Base-by-base conservation (phyloP, 352 stramenopile species). In the Blastocystis sp. region DNA sequence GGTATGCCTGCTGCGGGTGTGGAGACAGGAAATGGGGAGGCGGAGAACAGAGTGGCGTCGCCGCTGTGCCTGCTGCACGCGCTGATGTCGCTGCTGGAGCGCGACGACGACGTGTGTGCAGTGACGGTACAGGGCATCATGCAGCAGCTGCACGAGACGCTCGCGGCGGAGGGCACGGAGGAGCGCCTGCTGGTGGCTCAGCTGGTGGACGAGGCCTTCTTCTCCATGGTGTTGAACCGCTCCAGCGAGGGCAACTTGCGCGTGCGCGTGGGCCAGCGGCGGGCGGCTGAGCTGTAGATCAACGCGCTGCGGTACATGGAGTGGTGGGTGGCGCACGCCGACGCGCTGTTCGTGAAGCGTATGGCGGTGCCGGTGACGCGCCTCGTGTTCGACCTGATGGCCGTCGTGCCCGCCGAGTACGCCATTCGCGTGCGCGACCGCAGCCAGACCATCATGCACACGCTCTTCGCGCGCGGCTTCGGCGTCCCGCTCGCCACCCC, bases 371-470 rank as follows among this genome's bases (percentile, higher is more conserved):
- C 28, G 3, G 24, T 76, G 1, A 17, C 54, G 9, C 66, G 66
- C 17, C 42, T 24, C n/a, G 10, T 76, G 1, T 76, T 76, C 48
- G 66, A 76, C 7, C 34, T 76, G 2, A 34, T 76, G 24, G 4
- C 14, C 6, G 24, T n/a, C 38, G 21, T 76, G 42, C 66, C 66
- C 52, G 42, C 66, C 6, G 66, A 76, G 52, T 76, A 57, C 40
- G 66, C 52, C 48, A 40, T 59, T 21, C 4, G 19, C 38, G 38
- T 76, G 19, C 19, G 4, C 1, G n/a, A 60, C 1, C 34, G 21
- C 14, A 34, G 21, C 48, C 7, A 28, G 6, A 60, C 21, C n/a
- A 48, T 76, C 66, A 52, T 45, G 42, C 28, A 76, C 21, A 42
- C 52, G 2, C n/a, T 76, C 24, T 57, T 76, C 38, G 52, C 66